Evolutionary conservation across 192 early-diverging fungal genomes (phyloP), one percentile per base, ranked within the genome.

Genomic region (Oehlia diaphana): DNA sequence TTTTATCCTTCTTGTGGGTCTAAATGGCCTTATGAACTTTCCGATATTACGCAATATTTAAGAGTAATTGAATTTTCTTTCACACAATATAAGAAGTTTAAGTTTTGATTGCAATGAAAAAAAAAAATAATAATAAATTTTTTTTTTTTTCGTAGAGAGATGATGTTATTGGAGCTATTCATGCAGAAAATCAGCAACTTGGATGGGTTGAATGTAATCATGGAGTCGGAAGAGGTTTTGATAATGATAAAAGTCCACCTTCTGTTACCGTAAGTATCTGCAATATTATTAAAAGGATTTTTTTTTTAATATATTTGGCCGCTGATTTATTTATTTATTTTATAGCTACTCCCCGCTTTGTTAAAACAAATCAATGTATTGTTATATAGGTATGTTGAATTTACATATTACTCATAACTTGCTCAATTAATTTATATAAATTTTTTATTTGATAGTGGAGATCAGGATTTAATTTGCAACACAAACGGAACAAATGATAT

Each of bases 381-480:
- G 65, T 79, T 95, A 4, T 94, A 89, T 83, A 92, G 85, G 93
- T 93, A 86, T 13, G 66, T 63, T 28, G 23, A 16, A 39, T 19
- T 37, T 37, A 8, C 33, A n/a, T 0, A 76, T 28, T 5, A 37
- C 2, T 37, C 37, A 19, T 8, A 39, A 33, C 62, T 1, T 62
- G 9, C 31, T 50, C 42, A 50, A 53, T 73, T 37, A 62, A 9
- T 33, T 37, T 33, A 21, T 13, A 26, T 81, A 61, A 69, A 72
- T 12, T 63, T 64, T 16, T 23, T 49, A n/a, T 16, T 58, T 13
- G 23, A 64, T 69, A 95, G 93, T 78, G 95, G 95, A 7, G 92
- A 93, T 53, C 79, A 89, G 74, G 95, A 96, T 79, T 79, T 95
- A 68, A 94, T 95, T 70, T 96, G 95, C 81, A 96, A 96, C 80